Conservation (phyloP, 495 filamentous ascomycete genomes). For the Podospora bellae-mahoneyi region DNA sequence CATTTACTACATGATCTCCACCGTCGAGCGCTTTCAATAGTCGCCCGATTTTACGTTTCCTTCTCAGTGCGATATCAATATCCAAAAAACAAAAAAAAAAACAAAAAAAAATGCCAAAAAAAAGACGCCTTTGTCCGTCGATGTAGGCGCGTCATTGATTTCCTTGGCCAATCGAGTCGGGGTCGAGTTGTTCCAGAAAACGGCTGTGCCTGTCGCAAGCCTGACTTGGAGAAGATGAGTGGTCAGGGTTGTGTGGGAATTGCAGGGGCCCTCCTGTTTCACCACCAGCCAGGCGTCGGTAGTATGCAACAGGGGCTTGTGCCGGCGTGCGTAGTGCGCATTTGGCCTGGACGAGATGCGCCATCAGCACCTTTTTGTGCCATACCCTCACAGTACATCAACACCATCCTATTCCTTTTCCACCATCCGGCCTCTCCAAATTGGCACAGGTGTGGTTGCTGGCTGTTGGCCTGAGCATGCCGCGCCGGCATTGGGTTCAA, state of each 20-base stretch:
- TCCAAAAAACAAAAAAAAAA: background rate
- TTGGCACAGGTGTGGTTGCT: background rate
- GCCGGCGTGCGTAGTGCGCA: slow-evolving; percentile 32
- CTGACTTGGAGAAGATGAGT: slow-evolving; percentile 27
- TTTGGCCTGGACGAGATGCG: slow-evolving; percentile 14
- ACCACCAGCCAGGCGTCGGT: slow-evolving; percentile 37
- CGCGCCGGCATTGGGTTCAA: background rate
- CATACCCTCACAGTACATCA: background rate
- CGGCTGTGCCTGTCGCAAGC: slow-evolving; percentile 33
- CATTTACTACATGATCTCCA: slow-evolving; percentile 9
- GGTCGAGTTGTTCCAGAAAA: slow-evolving; percentile 40
- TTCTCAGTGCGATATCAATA: background rate
- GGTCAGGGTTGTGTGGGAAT: slow-evolving; percentile 33
- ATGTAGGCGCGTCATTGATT: slow-evolving; percentile 8
- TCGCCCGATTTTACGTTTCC: background rate
- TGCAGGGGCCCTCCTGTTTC: slow-evolving; percentile 39
- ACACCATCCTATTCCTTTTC: background rate
- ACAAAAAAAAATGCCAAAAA: too few species aligned
- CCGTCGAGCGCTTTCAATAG: background rate
- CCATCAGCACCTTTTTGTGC: background rate
- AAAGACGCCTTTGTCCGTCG: background rate
- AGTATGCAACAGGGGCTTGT: slow-evolving; percentile 33
- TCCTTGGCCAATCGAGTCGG: slow-evolving; percentile 22
- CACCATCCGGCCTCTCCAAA: background rate
- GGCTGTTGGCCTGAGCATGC: too few species aligned